phyloP scores from a whole-genome alignment of 1,284 basidiomycete genomes.

The Pseudozyma hubeiensis region DNA sequence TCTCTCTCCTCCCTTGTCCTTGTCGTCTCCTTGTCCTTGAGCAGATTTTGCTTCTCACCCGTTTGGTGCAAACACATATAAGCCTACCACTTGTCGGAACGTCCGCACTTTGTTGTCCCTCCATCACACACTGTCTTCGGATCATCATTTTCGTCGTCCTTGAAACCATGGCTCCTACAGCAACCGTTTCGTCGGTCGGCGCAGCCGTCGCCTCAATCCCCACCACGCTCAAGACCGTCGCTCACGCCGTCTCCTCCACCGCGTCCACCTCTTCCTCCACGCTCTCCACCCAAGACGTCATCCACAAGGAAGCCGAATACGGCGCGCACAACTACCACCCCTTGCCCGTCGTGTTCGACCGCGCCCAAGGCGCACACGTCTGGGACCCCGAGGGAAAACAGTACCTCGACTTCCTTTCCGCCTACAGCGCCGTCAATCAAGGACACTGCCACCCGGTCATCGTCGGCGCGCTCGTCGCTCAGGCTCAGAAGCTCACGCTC shows the following conservation, averaged over 20 bases:
- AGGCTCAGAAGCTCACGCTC: conserved; percentile 90
- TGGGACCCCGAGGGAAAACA: conserved; percentile 89
- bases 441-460: conserved; percentile 96
- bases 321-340: conserved; percentile 93
- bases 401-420: conserved; percentile 83
- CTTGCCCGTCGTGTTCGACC: conserved; percentile 91
- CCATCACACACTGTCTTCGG: background rate
- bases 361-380: conserved; percentile 88
- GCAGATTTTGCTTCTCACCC: background rate
- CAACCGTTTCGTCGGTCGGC: conserved; percentile 31
- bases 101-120: background rate
- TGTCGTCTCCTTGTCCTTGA: background rate
- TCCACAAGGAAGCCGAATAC: conserved; percentile 83
- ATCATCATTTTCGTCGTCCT: background rate
- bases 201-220: conserved; percentile 29
- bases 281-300: conserved; percentile 74
- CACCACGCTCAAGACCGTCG: conserved; percentile 44
- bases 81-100: background rate
- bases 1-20: background rate
- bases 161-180: conserved; percentile 49
- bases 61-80: conserved; percentile 16
- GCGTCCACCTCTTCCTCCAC: conserved; percentile 38
- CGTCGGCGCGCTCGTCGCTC: conserved; percentile 82
- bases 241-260: conserved; percentile 28
- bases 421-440: conserved; percentile 86